Evolutionary conservation across 2,329 filamentous ascomycete species (phyloP).

Genomic region (Macrophomina tecta): DNA sequence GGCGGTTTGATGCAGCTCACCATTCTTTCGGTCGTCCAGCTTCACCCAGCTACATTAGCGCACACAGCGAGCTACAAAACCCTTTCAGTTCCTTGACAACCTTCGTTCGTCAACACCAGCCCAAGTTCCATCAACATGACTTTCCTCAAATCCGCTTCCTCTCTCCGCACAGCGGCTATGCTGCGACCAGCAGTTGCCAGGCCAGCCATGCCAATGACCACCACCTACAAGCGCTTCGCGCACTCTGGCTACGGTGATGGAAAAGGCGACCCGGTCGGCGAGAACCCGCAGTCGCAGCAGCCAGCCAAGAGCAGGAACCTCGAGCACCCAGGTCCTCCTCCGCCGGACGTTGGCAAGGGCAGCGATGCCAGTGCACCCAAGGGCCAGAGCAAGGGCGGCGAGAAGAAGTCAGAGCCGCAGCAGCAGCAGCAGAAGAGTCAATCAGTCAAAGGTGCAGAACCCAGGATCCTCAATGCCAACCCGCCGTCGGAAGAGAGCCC

Average conservation of each 20-base stretch:
- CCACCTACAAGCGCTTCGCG: slow-evolving; percentile 38
- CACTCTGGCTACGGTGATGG: slow-evolving; percentile 51
- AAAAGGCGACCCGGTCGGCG: slow-evolving; percentile 49
- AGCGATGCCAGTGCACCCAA: slow-evolving; percentile 38
- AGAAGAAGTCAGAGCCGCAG: slow-evolving; percentile 28
- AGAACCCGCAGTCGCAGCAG: slow-evolving; percentile 52
- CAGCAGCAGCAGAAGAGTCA: slow-evolving; percentile 31
- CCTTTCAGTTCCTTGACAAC: not conserved
- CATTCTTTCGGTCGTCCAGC: not conserved
- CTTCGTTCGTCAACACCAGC: not conserved
- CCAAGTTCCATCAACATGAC: slow-evolving; percentile 35
- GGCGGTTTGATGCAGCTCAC: not conserved
- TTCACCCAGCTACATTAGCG: slow-evolving; percentile 9
- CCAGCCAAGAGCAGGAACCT: slow-evolving; percentile 44
- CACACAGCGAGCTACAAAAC: slow-evolving; percentile 8
- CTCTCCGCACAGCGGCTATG: slow-evolving; percentile 34
- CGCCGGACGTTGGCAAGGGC: slow-evolving; percentile 49
- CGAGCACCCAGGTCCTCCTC: slow-evolving; percentile 54
- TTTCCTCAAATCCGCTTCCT: slow-evolving; percentile 38
- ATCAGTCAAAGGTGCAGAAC: slow-evolving; percentile 46
- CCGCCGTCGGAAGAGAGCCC: slow-evolving; percentile 36
- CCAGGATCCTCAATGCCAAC: slow-evolving; percentile 50
- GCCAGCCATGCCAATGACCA: slow-evolving; percentile 36
- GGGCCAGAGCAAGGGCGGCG: slow-evolving; percentile 10
- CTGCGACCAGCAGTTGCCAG: slow-evolving; percentile 34